Conservation (phyloP, 1,139 yeast species). For the Geotrichum bryndzae region DNA sequence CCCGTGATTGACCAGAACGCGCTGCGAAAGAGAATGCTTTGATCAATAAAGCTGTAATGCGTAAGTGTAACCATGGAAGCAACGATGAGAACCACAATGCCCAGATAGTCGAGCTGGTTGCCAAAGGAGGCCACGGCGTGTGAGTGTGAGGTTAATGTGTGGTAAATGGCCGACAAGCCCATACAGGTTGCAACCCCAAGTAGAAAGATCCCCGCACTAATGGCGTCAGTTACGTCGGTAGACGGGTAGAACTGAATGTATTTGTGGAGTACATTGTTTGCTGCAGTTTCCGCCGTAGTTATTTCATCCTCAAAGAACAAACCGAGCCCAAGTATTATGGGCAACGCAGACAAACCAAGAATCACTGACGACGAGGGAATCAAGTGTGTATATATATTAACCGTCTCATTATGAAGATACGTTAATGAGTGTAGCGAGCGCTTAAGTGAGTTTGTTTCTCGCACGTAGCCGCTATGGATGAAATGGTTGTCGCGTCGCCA, state of each 20-base stretch:
- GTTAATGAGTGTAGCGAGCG: constrained; percentile 52
- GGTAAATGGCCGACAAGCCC: constrained; percentile 70
- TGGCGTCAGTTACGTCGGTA: constrained; percentile 42
- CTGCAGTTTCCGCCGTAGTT: neutral
- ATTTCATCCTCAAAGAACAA: neutral
- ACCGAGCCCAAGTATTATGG: constrained; percentile 7
- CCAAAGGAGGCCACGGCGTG: constrained; percentile 54
- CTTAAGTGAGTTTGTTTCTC: constrained; percentile 51
- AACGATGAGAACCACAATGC: constrained; percentile 71
- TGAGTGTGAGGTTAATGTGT: constrained; percentile 73
- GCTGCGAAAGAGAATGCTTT: constrained; percentile 36
- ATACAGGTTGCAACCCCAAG: constrained; percentile 56
- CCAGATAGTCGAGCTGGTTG: constrained; percentile 79
- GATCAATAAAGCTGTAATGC: constrained; percentile 59
- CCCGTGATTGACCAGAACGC: constrained; percentile 48
- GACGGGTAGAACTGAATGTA: constrained; percentile 41
- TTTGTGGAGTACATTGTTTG: neutral
- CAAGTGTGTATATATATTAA: constrained; percentile 76
- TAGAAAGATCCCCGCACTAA: constrained; percentile 42
- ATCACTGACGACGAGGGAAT: constrained; percentile 42
- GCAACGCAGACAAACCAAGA: neutral
- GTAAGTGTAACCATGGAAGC: constrained; percentile 69
- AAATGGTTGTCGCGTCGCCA: constrained; percentile 89
- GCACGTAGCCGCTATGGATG: constrained; percentile 70
- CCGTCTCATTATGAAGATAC: constrained; percentile 76